These are phyloP conservation scores for Ambrosia artemisiifolia DNA, from an alignment of 129 eudicot genomes.

Conservation along the genomic window DNA sequence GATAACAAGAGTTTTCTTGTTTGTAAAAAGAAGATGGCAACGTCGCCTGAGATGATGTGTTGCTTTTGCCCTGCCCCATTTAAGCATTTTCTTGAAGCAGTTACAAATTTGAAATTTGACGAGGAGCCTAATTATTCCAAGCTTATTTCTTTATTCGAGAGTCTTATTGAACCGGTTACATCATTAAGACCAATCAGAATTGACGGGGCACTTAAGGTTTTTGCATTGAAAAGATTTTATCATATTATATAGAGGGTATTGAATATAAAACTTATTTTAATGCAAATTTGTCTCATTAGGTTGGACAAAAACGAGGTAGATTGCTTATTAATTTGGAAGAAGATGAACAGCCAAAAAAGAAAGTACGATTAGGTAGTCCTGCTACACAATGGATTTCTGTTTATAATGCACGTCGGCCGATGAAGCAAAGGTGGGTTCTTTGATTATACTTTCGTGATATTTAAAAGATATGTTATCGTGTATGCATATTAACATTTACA, in stretches of 20 bases:
- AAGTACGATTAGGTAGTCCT: conserved; percentile 93
- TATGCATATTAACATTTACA: neutral
- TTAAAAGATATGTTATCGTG: neutral
- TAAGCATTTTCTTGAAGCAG: conserved; percentile 90
- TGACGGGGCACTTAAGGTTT: conserved; percentile 96
- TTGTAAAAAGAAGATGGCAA: conserved; percentile 93
- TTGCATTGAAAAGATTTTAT: neutral
- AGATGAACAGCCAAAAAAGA: conserved; percentile 97
- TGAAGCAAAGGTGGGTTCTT: conserved; percentile 82
- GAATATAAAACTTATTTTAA: neutral
- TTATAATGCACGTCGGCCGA: conserved; percentile 97
- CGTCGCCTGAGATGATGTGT: conserved; percentile 96
- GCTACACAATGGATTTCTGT: conserved; percentile 99
- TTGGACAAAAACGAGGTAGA: conserved; percentile 95
- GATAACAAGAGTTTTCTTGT: conserved; percentile 99
- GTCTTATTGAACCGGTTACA: conserved; percentile 86
- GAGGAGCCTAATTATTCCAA: conserved; percentile 97
- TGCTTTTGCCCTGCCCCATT: conserved; percentile 95
- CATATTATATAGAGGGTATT: neutral
- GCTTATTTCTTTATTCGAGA: conserved; percentile 79
- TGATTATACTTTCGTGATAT: neutral
- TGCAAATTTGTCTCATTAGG: conserved; percentile 42
- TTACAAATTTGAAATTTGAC: conserved; percentile 89
- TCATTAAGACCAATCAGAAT: conserved; percentile 89
- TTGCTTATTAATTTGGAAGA: conserved; percentile 93